These are phyloP conservation scores for Xylariaceae sp. DNA, from an alignment of 2,329 filamentous ascomycete genomes.

Conservation along the genomic window DNA sequence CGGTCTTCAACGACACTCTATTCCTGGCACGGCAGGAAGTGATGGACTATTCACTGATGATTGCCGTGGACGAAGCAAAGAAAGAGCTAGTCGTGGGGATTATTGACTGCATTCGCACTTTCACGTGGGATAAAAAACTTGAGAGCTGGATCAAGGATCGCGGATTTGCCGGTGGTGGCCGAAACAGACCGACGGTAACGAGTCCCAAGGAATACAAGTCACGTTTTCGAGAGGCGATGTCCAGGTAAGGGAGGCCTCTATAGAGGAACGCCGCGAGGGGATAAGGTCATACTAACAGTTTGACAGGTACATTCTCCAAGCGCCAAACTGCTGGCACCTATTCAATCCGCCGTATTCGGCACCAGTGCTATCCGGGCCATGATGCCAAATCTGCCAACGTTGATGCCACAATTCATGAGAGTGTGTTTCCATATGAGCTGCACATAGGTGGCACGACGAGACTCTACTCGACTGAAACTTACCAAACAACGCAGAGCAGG, in stretches of 20 bases:
- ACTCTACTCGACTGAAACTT: background rate
- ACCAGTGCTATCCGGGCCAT: constrained; percentile 22
- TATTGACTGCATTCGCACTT: constrained; percentile 96
- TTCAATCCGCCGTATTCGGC: constrained; percentile 41
- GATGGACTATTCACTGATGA: constrained; percentile 99
- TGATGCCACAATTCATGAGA: constrained; percentile 17
- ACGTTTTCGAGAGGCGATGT: constrained; percentile 94
- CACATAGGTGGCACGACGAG: background rate
- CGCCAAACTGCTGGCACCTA: constrained; percentile 71
- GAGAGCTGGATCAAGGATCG: constrained; percentile 99
- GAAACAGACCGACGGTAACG: constrained; percentile 88
- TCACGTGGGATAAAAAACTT: constrained; percentile 99
- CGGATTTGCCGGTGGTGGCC: constrained; percentile 69
- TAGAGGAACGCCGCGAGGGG: constrained; percentile 3
- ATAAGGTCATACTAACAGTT: constrained; percentile 4
- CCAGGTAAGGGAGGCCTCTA: constrained; percentile 51
- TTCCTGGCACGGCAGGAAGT: constrained; percentile 94
- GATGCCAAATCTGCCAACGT: constrained; percentile 23
- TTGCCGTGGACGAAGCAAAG: constrained; percentile 83
- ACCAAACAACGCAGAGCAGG: background rate
- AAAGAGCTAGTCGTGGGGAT: constrained; percentile 96
- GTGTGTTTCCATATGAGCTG: background rate
- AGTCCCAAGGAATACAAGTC: constrained; percentile 97
- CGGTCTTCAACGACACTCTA: constrained; percentile 95
- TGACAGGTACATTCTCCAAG: constrained; percentile 62